Base-by-base conservation (phyloP, 2,329 filamentous ascomycete genomes). In the Passalora sequoiae region DNA sequence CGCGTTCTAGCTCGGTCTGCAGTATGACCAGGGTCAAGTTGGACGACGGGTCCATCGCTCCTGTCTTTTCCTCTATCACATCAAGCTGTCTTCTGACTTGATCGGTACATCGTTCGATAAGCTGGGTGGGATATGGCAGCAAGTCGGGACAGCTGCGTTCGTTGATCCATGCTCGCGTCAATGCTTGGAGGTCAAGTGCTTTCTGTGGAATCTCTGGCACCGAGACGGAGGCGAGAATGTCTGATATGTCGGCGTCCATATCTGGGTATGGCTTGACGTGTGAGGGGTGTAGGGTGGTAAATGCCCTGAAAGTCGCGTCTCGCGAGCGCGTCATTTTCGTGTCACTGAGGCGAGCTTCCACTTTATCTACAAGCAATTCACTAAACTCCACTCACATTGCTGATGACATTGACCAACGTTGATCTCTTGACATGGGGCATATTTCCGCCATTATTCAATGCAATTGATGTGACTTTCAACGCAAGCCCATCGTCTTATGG, bases 21-120 rank as follows among this genome's bases (percentile, higher is more conserved):
- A 96, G 82, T 50, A 98, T 84, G 37, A 96, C 95, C 60, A 97
- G 81, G 49, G 81, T 81, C 65, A 98, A 95, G 64, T 95, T 97
- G 52, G 86, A 83, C 66, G 86, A 89, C 35, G 89, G 85, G 60
- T 94, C 89, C 80, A 89, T 84, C 60, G 86, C 82, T 50, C 84
- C 85, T 9, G 85, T 91, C 75, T 89, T 64, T 49, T 71, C 65
- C 58, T 75, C 73, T 19, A 75, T 69, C 9, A 47, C 50, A 15
- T 56, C 54, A 33, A 62, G 60, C 50, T 62, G 48, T 10, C 47
- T 48, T 43, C 51, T 51, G n/a, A 58, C 41, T n/a, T 51, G 44
- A n/a, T 80, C 77, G 68, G 89, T 84, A 58, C 92, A 78, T 51
- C 91, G 80, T 53, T 92, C 85, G 62, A 98, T 86, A 45, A 97